Base-by-base conservation (phyloP, 2,329 filamentous ascomycete genomes). In the Fusarium mundagurra region DNA sequence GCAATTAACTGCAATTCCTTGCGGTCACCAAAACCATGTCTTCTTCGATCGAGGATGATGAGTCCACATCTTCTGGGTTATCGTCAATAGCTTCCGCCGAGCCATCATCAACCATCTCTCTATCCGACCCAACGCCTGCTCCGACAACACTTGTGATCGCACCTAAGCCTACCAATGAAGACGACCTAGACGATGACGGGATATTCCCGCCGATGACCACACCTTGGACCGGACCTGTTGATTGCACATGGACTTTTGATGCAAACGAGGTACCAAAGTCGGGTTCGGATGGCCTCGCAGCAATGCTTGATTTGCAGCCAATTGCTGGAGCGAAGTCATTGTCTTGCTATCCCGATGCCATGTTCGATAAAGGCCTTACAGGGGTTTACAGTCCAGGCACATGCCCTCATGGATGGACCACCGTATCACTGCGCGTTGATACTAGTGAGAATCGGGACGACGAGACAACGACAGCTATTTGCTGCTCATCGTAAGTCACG, bases 401-500 rank as follows among this genome's bases (percentile, higher is more conserved):
- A 33, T 85, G 83, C 51, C 83, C 83, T 43, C 77, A 79, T 64
- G 82, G 83, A 33, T 85, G 83, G 83, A 83, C 82, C 12, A 85
- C 83, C 8, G 83, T 79, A 38, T 79, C 80, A 22, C 69, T 83
- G 13, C 73, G 70, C 4, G 77, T 81, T 31, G 79, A 80, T 43
- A 80, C 78, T 6, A 77, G 81, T 16, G 75, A 79, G 55, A 65
- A 67, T 36, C 66, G 69, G 58, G 70, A 74, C 17, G 75, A 79
- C 50, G 79, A 80, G 34, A 84, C 81, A n/a, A 84, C 82, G 12
- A 84, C 83, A 17, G 82, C 82, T 10, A 75, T 84, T 22, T 84
- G 83, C 69, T 85, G 83, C 59, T 85, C 83, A 61, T 83, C 81
- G 83, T 85, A 82, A 67, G 83, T 81, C 33, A 24, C n/a, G 54